A percentile compares a stretch with the other conserved stretches of the same genome.
phyloP scores from a whole-genome alignment of 2,329 filamentous ascomycete genomes.

The Claviceps sorghi region DNA sequence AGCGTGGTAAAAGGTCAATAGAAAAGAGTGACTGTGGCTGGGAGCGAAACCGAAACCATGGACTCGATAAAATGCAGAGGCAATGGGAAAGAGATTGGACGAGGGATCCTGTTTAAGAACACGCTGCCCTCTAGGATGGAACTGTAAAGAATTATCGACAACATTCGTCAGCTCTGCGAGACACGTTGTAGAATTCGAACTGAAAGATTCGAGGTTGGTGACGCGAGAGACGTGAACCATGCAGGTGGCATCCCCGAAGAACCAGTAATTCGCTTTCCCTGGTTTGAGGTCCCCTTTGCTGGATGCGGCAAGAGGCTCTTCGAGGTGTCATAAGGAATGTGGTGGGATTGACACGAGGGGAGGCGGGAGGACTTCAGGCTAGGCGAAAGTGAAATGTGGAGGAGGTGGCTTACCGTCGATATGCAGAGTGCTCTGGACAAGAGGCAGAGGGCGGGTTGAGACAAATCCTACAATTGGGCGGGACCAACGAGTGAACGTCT shows the following conservation, averaged over 20 bases:
- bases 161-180: slow-evolving; percentile 18
- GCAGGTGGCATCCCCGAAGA: slow-evolving; percentile 6
- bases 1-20: slow-evolving; percentile 33
- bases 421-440: slow-evolving; percentile 19
- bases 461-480: slow-evolving; percentile 30
- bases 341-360: slow-evolving; percentile 10
- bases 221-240: slow-evolving; percentile 9
- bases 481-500: slow-evolving; percentile 53
- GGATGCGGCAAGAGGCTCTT: slow-evolving; percentile 7
- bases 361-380: background rate
- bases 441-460: slow-evolving; percentile 31
- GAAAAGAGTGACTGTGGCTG: slow-evolving; percentile 45
- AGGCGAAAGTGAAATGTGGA: slow-evolving; percentile 6
- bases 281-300: slow-evolving; percentile 15
- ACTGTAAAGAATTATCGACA: slow-evolving; percentile 21
- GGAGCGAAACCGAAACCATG: slow-evolving; percentile 32
- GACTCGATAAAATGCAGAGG: slow-evolving; percentile 17
- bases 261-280: slow-evolving; percentile 6
- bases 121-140: slow-evolving; percentile 25
- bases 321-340: slow-evolving; percentile 15
- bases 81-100: slow-evolving; percentile 26
- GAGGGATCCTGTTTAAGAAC: slow-evolving; percentile 30
- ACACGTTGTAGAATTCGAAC: slow-evolving; percentile 6
- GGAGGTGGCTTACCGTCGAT: slow-evolving; percentile 37
- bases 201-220: slow-evolving; percentile 9